Conservation (phyloP, 176 grass and related monocot genomes). For the Avena insularis region DNA sequence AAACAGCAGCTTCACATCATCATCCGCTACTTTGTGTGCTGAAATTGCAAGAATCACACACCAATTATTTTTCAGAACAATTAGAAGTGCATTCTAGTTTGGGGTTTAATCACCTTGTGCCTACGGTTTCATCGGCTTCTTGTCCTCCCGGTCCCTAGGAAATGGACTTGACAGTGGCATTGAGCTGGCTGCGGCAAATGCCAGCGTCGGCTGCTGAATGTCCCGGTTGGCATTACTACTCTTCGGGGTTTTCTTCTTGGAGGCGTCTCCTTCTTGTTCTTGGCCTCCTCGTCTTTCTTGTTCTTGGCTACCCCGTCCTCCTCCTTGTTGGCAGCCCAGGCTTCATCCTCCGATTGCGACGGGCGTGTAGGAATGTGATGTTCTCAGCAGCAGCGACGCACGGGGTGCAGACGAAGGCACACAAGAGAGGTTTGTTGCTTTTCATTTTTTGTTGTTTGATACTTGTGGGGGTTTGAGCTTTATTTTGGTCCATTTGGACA, state of each 20-base stretch:
- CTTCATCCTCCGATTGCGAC: too few relatives aligned
- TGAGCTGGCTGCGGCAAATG: constrained; percentile 41
- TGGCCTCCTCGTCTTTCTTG: too few relatives aligned
- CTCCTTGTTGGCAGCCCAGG: too few relatives aligned
- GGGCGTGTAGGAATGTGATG: too few relatives aligned
- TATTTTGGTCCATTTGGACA: too few relatives aligned
- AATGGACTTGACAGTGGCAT: constrained; percentile 34
- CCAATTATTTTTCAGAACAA: constrained; percentile 16
- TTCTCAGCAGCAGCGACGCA: too few relatives aligned
- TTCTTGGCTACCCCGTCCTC: too few relatives aligned
- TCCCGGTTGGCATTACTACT: constrained; percentile 38
- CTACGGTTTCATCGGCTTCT: constrained; percentile 32
- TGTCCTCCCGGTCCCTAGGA: constrained; percentile 28
- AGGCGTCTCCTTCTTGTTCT: too few relatives aligned
- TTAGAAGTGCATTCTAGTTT: not conserved
- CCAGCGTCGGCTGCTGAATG: constrained; percentile 48
- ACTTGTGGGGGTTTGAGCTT: too few relatives aligned
- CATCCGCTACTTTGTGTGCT: not conserved
- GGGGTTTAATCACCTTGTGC: constrained; percentile 31
- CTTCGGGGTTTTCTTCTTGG: constrained; percentile 55
- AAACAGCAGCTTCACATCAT: constrained; percentile 31
- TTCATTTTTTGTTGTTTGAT: too few relatives aligned
- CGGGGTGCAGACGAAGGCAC: too few relatives aligned
- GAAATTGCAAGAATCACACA: constrained; percentile 36
- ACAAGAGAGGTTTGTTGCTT: too few relatives aligned